Evolutionary conservation across 306 rosid species (phyloP), one percentile per base, ranked within the genome.

Genomic region (Ziziphus jujuba): DNA sequence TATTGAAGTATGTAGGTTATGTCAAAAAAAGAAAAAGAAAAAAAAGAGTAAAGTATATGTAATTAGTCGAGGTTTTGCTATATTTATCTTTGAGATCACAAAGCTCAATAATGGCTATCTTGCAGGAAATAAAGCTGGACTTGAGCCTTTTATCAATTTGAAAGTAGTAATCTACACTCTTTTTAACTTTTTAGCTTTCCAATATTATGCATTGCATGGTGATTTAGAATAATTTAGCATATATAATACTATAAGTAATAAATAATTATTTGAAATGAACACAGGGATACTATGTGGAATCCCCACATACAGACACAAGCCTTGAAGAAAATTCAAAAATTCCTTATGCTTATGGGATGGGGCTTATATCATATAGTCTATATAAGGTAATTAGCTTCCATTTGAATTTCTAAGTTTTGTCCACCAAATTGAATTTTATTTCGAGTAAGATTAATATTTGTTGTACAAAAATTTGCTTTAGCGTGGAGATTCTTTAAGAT

Each of bases 321-420:
- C 34, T 70, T 55, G 60, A 33, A 34, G 66, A 59, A 17, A 70
- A 70, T 31, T 59, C 74, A 7, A 70, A 60, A 52, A 59, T 59
- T 6, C 35, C 22, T 10, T 62, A 25, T 45, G 17, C 63, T 45
- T 45, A 72, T 58, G 70, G 70, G 43, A 62, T 62, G 63, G 70
- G 70, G 4, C 63, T 72, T n/a, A 33, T 72, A 63, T 72, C 76
- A 15, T 55, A 72, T 53, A 56, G 63, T 28, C 76, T 72, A 31
- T 72, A 54, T 16, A 34, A 63, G 61, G 76, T 71, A n/a, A 28
- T 28, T 4, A 4, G 4, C 4, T 28, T 28, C 33, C 33, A 28
- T 28, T 28, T 28, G 33, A 28, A 28, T 28, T 1, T 28, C 33
- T 28, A 28, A 28, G 2, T 28, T 28, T 4, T 28, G 33, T 28